These are phyloP conservation scores for Naganishia kalamii DNA, from an alignment of 768 basidiomycete genomes.

Conservation along the genomic window DNA sequence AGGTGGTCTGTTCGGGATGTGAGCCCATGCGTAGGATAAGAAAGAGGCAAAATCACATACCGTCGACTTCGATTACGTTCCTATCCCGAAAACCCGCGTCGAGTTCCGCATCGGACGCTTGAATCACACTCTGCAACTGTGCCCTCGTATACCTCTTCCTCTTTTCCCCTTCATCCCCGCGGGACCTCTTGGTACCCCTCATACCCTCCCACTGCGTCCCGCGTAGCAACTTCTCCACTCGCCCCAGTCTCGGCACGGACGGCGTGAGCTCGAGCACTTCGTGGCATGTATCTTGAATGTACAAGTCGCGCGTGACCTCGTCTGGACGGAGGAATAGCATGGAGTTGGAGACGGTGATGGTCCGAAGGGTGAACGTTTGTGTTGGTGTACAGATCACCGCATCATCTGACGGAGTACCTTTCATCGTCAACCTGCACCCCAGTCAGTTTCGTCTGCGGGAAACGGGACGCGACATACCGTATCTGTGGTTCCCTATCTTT, in stretches of 20 bases:
- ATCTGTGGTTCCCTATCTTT: conserved; percentile 16
- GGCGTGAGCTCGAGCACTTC: conserved; percentile 78
- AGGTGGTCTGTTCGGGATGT: conserved; percentile 55
- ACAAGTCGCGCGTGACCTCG: neutral
- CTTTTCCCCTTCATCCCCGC: conserved; percentile 17
- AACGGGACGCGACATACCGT: conserved; percentile 28
- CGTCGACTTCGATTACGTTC: conserved; percentile 66
- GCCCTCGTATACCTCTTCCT: conserved; percentile 54
- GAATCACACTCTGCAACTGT: conserved; percentile 60
- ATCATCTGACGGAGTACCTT: conserved; percentile 72
- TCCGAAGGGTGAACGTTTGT: conserved; percentile 74
- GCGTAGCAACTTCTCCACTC: conserved; percentile 57
- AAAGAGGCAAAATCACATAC: conserved; percentile 46
- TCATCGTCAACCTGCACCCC: conserved; percentile 61
- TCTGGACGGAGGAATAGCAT: conserved; percentile 57
- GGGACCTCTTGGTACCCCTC: neutral
- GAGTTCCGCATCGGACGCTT: conserved; percentile 76
- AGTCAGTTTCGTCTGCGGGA: neutral
- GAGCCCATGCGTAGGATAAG: neutral
- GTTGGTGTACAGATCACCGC: conserved; percentile 80
- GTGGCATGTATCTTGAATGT: conserved; percentile 68
- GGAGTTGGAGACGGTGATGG: conserved; percentile 83
- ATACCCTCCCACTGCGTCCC: conserved; percentile 66
- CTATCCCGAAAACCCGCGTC: conserved; percentile 59
- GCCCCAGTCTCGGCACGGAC: conserved; percentile 67